Evolutionary conservation across 148 eudicot species (phyloP).

Genomic region (Nepenthes mirabilis): DNA sequence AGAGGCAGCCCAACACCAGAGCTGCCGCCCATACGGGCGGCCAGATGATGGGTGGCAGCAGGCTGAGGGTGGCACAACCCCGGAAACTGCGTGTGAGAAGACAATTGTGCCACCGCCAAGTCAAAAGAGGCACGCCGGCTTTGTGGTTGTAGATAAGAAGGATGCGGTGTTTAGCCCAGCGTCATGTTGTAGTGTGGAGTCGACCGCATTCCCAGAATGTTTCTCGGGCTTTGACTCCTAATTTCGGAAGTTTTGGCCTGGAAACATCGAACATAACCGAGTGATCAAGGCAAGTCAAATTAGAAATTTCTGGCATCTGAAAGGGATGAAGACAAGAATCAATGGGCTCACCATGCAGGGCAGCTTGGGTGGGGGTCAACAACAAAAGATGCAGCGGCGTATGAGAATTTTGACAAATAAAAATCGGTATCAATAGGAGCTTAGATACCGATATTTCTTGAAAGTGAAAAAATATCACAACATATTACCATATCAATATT

Average conservation of each 20-base stretch:
- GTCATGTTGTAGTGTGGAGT: slow-evolving; percentile 54
- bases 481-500: too few relatives aligned
- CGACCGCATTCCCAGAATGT: slow-evolving; percentile 50
- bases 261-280: not conserved
- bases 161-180: slow-evolving; percentile 62
- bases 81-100: slow-evolving; percentile 74
- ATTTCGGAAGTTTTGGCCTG: slow-evolving; percentile 81
- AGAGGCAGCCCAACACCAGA: slow-evolving; percentile 53
- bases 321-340: too few relatives aligned
- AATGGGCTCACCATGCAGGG: too few relatives aligned
- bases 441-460: too few relatives aligned
- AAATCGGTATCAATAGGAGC: too few relatives aligned
- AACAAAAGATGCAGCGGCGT: too few relatives aligned
- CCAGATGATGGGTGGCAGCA: slow-evolving; percentile 54
- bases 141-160: slow-evolving; percentile 11
- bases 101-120: slow-evolving; percentile 49
- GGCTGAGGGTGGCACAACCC: slow-evolving; percentile 70
- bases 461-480: too few relatives aligned
- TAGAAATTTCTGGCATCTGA: too few relatives aligned
- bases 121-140: slow-evolving; percentile 23
- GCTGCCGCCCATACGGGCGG: slow-evolving; percentile 33
- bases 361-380: too few relatives aligned
- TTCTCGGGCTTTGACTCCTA: slow-evolving; percentile 67
- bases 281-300: too few relatives aligned
- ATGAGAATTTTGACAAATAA: too few relatives aligned